phyloP scores from a whole-genome alignment of 129 eudicot species.

The Artemisia argyi region DNA sequence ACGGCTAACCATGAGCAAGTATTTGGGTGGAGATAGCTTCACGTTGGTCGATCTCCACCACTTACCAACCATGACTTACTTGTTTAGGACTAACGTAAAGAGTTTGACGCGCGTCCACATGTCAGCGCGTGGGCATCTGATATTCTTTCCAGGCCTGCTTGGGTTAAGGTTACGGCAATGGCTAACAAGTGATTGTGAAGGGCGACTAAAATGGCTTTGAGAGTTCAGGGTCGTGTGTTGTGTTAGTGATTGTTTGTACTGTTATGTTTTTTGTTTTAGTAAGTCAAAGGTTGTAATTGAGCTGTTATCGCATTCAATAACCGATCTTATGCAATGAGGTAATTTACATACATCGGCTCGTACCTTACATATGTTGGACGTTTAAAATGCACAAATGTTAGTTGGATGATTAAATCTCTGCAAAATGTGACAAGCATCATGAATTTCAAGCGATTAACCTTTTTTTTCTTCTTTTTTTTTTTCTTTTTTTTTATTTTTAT shows the following conservation, averaged over 20 bases:
- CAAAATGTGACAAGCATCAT: too few relatives aligned
- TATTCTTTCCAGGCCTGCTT: slow-evolving; percentile 59
- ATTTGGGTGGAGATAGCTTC: slow-evolving; percentile 61
- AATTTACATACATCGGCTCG: too few relatives aligned
- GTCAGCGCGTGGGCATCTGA: slow-evolving; percentile 48
- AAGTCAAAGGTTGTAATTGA: slow-evolving; percentile 1
- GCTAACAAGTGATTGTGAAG: background rate
- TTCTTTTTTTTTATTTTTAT: too few relatives aligned
- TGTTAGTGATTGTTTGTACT: background rate
- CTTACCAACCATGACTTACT: slow-evolving; percentile 33
- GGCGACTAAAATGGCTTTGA: background rate
- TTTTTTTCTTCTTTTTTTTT: too few relatives aligned
- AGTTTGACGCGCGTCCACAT: slow-evolving; percentile 32
- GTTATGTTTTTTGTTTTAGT: background rate
- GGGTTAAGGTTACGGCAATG: slow-evolving; percentile 42
- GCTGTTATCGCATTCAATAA: too few relatives aligned
- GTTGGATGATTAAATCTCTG: too few relatives aligned
- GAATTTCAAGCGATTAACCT: too few relatives aligned
- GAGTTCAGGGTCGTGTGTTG: background rate
- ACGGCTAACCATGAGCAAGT: slow-evolving; percentile 51
- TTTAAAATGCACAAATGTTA: too few relatives aligned
- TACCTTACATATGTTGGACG: too few relatives aligned
- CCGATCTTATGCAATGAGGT: too few relatives aligned
- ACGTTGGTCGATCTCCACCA: slow-evolving; percentile 72
- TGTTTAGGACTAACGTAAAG: slow-evolving; percentile 41